Base-by-base conservation (phyloP, 805 yeast genomes). In the Saccharomycopsis sp. region DNA sequence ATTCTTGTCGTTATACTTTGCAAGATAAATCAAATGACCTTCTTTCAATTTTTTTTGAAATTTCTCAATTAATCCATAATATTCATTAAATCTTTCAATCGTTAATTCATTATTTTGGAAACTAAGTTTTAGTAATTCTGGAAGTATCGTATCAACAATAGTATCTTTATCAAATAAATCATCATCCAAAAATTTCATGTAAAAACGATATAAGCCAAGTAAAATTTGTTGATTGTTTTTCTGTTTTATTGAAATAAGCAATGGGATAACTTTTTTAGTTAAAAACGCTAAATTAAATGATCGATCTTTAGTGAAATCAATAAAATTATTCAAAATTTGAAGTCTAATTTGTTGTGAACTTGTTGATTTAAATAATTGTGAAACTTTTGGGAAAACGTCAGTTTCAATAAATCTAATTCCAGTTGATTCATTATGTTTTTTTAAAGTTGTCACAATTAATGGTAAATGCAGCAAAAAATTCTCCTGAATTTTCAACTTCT, bases 341-440 rank as follows among this genome's bases (percentile, higher is more conserved):
- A 82, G 66, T 56, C 93, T 90, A 22, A 93, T 83, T 4, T 84
- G 77, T 27, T 89, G 67, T 23, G 93, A 77, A 0, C 89, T 85
- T 1, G 98, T 93, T 37, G 86, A 82, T 31, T 87, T 75, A 62
- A 90, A 93, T 5, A 86, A 72, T 37, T 71, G 72, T 37, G 86
- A 74, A 14, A 87, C 67, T 37, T 77, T 64, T 2, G 96, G 95
- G 59, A 85, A 77, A n/a, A 88, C 65, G 26, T 76, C 75, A 53
- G 78, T 81, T 53, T 90, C 87, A 45, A 88, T 70, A 22, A 49
- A 46, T 19, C 40, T 44, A 8, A 31, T 22, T 4, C 28, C 38
- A 33, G 17, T 40, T 11, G 26, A 22, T n/a, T 31, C 38, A 40
- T 21, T 17, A 53, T 57, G 27, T 65, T 66, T 4, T 72, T 49